Conservation (phyloP, 2,329 filamentous ascomycete genomes). For the Beauveria sp. region DNA sequence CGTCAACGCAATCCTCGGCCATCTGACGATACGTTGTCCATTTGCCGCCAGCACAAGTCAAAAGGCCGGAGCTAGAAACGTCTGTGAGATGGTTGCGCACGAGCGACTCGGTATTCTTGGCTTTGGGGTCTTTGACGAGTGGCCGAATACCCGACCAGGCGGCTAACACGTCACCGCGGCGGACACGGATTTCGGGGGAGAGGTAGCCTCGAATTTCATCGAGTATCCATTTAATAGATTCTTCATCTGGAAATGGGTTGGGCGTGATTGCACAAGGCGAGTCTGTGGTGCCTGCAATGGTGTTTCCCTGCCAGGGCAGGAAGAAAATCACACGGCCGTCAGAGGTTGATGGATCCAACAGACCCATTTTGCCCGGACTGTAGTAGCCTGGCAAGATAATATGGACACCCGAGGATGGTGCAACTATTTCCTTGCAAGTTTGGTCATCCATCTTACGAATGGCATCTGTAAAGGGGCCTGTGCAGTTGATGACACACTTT, state of each 20-base stretch:
- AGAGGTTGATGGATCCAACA: slow-evolving; percentile 79
- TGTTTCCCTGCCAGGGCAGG: slow-evolving; percentile 88
- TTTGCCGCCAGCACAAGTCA: slow-evolving; percentile 84
- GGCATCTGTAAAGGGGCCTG: slow-evolving; percentile 78
- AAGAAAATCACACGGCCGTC: slow-evolving; percentile 91
- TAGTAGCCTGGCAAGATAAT: slow-evolving; percentile 83
- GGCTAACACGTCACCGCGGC: slow-evolving; percentile 78
- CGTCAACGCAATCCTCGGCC: slow-evolving; percentile 83
- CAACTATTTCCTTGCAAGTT: slow-evolving; percentile 66
- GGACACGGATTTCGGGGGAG: slow-evolving; percentile 75
- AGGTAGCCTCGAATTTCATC: slow-evolving; percentile 76
- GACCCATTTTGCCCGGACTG: slow-evolving; percentile 76
- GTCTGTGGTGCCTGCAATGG: slow-evolving; percentile 83
- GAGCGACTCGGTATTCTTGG: slow-evolving; percentile 76
- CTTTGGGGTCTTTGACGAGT: slow-evolving; percentile 78
- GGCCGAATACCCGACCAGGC: slow-evolving; percentile 87
- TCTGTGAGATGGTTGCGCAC: slow-evolving; percentile 82
- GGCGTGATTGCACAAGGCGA: slow-evolving; percentile 63
- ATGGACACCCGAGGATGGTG: slow-evolving; percentile 78
- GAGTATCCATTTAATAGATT: slow-evolving; percentile 83
- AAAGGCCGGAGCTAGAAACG: slow-evolving; percentile 67
- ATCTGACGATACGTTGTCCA: slow-evolving; percentile 93
- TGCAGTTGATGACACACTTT: slow-evolving; percentile 81
- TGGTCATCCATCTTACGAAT: slow-evolving; percentile 81
- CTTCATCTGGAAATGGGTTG: slow-evolving; percentile 71